These are phyloP conservation scores for Apiotrichum gracile DNA, from an alignment of 1,284 basidiomycete species.

Conservation along the genomic window DNA sequence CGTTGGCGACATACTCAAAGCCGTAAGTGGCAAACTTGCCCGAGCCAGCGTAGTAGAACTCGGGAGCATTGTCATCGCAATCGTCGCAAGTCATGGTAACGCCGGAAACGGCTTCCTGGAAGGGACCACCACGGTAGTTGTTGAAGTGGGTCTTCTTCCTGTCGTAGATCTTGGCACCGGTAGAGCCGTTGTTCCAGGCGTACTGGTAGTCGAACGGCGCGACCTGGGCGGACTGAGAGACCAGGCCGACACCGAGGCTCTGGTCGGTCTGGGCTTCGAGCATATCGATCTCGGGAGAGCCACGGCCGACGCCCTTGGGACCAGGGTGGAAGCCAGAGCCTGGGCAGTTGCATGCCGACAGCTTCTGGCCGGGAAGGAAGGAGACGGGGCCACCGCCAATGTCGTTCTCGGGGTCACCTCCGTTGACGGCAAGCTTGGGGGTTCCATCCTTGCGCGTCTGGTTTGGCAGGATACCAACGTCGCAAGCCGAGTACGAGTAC, in stretches of 20 bases:
- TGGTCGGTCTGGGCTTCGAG: conserved; percentile 55
- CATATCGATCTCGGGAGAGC: conserved; percentile 63
- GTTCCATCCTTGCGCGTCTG: conserved; percentile 44
- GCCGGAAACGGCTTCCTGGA: conserved; percentile 71
- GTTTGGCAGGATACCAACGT: conserved; percentile 27
- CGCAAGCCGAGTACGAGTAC: conserved; percentile 44
- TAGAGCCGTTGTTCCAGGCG: conserved; percentile 54
- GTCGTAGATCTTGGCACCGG: conserved; percentile 40
- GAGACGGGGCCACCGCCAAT: conserved; percentile 22
- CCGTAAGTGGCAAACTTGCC: conserved; percentile 52
- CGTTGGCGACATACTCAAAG: conserved; percentile 64
- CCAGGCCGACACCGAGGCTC: conserved; percentile 11
- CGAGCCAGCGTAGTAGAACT: conserved; percentile 50
- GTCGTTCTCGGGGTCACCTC: conserved; percentile 24
- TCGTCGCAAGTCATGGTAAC: conserved; percentile 50
- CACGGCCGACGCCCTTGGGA: conserved; percentile 54
- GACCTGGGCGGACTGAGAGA: conserved; percentile 32
- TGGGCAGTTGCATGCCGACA: conserved; percentile 52
- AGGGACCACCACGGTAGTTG: conserved; percentile 66
- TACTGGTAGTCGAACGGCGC: conserved; percentile 61
- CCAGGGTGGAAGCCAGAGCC: conserved; percentile 57
- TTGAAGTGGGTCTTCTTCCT: conserved; percentile 58
- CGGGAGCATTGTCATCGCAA: neutral
- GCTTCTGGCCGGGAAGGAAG: conserved; percentile 52
- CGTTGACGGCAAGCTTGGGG: conserved; percentile 40